phyloP scores from a whole-genome alignment of 2,329 filamentous ascomycete genomes.

The Ceratocystis cacaofunesta region DNA sequence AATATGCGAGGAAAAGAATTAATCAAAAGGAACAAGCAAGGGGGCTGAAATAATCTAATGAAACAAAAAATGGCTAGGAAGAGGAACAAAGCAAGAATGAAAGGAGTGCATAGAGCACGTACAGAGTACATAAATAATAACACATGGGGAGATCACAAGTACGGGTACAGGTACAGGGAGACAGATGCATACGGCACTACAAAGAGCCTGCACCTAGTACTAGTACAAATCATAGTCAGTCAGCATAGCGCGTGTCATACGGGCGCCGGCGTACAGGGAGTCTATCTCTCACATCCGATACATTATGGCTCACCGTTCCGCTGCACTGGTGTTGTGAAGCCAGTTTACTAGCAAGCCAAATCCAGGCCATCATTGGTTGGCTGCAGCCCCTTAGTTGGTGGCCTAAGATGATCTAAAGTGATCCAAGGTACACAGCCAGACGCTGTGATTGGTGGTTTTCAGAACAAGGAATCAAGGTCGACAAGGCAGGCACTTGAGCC shows the following conservation, averaged over 20 bases:
- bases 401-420: not conserved
- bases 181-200: too few relatives aligned
- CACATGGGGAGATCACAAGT: not conserved
- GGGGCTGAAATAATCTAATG: not conserved
- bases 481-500: conserved; percentile 5
- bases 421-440: not conserved
- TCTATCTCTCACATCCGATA: not conserved
- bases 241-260: not conserved
- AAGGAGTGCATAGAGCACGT: not conserved
- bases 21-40: not conserved
- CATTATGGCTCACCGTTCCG: not conserved
- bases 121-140: not conserved
- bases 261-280: not conserved
- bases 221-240: not conserved
- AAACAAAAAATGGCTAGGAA: not conserved
- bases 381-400: not conserved
- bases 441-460: not conserved
- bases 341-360: not conserved
- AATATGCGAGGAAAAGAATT: not conserved
- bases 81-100: not conserved
- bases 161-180: not conserved
- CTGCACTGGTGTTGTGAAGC: too few relatives aligned
- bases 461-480: not conserved
- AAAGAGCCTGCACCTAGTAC: not conserved
- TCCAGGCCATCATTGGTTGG: not conserved